Conservation (phyloP, 1,284 basidiomycete genomes). For the Heimioporus retisporus region DNA sequence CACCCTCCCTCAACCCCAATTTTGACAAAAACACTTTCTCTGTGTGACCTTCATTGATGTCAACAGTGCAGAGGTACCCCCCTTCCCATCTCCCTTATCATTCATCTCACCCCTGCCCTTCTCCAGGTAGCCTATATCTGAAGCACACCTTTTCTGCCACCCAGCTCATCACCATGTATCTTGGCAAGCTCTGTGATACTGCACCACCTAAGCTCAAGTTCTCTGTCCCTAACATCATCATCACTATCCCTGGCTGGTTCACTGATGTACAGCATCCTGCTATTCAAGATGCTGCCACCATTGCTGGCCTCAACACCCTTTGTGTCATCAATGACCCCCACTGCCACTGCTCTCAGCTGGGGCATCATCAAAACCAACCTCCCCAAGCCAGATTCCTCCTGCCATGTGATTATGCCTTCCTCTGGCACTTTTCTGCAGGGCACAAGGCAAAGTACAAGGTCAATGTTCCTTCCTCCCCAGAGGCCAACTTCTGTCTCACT, state of each 20-base stretch:
- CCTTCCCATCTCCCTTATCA: conserved; percentile 4
- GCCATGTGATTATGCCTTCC: conserved; percentile 89
- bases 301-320: conserved; percentile 90
- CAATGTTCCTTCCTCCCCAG: conserved; percentile 90
- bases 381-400: conserved; percentile 83
- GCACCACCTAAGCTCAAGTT: conserved; percentile 87
- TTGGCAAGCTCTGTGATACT: conserved; percentile 91
- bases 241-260: conserved; percentile 96
- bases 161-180: conserved; percentile 89
- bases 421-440: conserved; percentile 88
- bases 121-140: conserved; percentile 88
- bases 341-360: conserved; percentile 93
- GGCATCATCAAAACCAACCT: conserved; percentile 98
- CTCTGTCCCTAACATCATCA: conserved; percentile 89
- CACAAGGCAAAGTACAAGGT: conserved; percentile 97
- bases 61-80: conserved; percentile 80
- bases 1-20: conserved; percentile 80
- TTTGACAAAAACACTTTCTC: conserved; percentile 90
- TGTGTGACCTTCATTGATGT: conserved; percentile 88
- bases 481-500: conserved; percentile 90
- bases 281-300: conserved; percentile 87
- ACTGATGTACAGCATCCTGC: conserved; percentile 93
- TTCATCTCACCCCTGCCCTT: conserved; percentile 9
- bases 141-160: conserved; percentile 82
- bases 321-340: conserved; percentile 96